phyloP scores from a whole-genome alignment of 352 stramenopile species.

The Elongisporangium senticosum region DNA sequence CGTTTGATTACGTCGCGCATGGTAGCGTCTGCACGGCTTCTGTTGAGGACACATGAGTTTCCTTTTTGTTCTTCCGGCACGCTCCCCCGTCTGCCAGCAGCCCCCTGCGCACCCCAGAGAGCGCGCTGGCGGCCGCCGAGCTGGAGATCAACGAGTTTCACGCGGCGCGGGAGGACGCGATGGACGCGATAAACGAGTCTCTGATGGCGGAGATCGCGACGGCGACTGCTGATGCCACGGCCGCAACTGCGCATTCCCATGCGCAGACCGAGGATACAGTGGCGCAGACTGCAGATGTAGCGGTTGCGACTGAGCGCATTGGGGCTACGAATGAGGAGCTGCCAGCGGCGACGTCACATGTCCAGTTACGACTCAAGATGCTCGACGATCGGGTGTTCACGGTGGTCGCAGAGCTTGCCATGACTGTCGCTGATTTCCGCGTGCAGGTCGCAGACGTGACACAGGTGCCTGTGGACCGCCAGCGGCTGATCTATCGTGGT shows the following conservation, averaged over 20 bases:
- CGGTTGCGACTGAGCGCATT: not conserved
- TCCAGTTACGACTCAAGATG: constrained; percentile 66
- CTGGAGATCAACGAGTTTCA: not conserved
- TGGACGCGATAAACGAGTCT: not conserved
- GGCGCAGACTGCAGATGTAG: not conserved
- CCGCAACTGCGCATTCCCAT: not conserved
- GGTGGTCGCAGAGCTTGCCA: constrained; percentile 31
- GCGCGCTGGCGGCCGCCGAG: not conserved
- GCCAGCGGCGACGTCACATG: not conserved
- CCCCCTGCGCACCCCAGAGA: not conserved
- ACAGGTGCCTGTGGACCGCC: constrained; percentile 45
- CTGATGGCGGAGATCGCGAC: not conserved
- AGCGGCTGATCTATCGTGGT: constrained; percentile 91
- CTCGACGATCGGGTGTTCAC: constrained; percentile 77
- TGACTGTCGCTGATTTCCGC: constrained; percentile 63
- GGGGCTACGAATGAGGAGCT: not conserved
- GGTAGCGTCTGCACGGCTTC: not conserved
- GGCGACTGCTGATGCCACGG: not conserved
- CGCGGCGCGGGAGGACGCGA: too few relatives aligned
- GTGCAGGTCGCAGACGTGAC: constrained; percentile 47
- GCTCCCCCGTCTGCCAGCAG: not conserved
- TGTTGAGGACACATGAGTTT: not conserved
- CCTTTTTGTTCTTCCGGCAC: not conserved
- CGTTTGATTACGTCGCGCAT: not conserved
- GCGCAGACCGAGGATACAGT: too few relatives aligned